Evolutionary conservation across 1,284 basidiomycete species (phyloP).

Genomic region (Vanrija humicola): DNA sequence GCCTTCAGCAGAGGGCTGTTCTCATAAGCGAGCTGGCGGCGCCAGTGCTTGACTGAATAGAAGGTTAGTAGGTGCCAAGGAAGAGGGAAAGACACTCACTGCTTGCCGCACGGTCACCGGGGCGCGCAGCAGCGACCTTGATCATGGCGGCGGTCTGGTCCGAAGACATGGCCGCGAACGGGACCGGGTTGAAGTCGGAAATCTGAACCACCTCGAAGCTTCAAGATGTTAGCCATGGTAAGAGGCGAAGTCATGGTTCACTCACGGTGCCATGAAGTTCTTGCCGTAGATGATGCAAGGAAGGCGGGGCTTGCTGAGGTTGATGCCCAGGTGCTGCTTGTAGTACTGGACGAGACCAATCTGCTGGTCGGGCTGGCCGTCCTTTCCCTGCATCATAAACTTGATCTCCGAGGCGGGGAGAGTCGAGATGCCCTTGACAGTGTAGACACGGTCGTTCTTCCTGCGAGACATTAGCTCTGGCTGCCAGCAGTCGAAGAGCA

Average conservation of each 20-base stretch:
- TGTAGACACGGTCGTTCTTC: slow-evolving; percentile 22
- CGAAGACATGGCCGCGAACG: slow-evolving; percentile 21
- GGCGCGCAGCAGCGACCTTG: slow-evolving; percentile 46
- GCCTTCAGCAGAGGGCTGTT: slow-evolving; percentile 38
- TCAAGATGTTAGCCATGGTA: neutral
- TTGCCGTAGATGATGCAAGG: slow-evolving; percentile 45
- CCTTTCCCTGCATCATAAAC: slow-evolving; percentile 36
- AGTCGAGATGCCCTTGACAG: slow-evolving; percentile 33
- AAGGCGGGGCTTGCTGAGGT: slow-evolving; percentile 38
- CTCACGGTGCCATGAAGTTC: slow-evolving; percentile 46
- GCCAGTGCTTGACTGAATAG: slow-evolving; percentile 37
- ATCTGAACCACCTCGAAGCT: slow-evolving; percentile 46
- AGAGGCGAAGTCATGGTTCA: neutral
- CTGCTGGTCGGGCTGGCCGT: slow-evolving; percentile 34
- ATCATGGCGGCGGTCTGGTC: slow-evolving; percentile 50
- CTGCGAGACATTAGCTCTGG: neutral
- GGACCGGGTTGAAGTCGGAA: slow-evolving; percentile 41
- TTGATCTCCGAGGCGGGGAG: slow-evolving; percentile 34
- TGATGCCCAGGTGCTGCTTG: slow-evolving; percentile 41
- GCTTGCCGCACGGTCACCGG: slow-evolving; percentile 33
- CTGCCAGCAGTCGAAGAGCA: neutral
- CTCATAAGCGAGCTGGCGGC: slow-evolving; percentile 35
- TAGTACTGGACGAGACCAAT: slow-evolving; percentile 44
- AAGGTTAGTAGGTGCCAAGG: slow-evolving; percentile 2
- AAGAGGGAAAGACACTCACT: slow-evolving; percentile 23